These are phyloP conservation scores for Mucuna pruriens DNA, from an alignment of 306 rosid genomes.

Conservation along the genomic window DNA sequence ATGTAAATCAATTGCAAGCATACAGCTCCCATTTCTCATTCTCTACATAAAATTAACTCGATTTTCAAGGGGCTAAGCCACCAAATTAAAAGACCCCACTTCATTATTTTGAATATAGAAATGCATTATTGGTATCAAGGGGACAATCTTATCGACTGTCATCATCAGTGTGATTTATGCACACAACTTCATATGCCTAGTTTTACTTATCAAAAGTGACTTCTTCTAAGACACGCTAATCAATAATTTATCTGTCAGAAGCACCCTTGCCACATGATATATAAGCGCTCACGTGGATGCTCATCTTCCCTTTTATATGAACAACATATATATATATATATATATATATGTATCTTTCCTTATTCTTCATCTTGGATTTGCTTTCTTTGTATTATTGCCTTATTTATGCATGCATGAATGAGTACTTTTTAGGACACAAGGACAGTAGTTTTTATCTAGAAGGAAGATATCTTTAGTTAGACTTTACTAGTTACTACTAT, in stretches of 20 bases:
- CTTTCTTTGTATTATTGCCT: slow-evolving; percentile 35
- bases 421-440: slow-evolving; percentile 39
- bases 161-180: slow-evolving; percentile 33
- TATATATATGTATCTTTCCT: slow-evolving; percentile 14
- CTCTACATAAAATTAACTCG: neutral
- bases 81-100: slow-evolving; percentile 19
- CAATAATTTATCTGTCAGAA: slow-evolving; percentile 37
- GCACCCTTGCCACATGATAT: slow-evolving; percentile 38
- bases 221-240: slow-evolving; percentile 28
- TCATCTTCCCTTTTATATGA: neutral
- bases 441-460: slow-evolving; percentile 11
- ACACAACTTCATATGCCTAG: slow-evolving; percentile 29
- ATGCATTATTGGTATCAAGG: slow-evolving; percentile 40
- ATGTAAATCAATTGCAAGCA: slow-evolving; percentile 27
- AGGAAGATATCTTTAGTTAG: slow-evolving; percentile 17
- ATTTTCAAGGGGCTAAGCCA: slow-evolving; percentile 29
- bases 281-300: slow-evolving; percentile 36
- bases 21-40: slow-evolving; percentile 34
- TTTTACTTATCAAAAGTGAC: slow-evolving; percentile 29
- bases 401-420: slow-evolving; percentile 30
- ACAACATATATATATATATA: slow-evolving; percentile 10
- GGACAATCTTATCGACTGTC: slow-evolving; percentile 33
- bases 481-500: neutral
- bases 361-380: slow-evolving; percentile 33
- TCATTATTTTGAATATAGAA: slow-evolving; percentile 41